Base-by-base conservation (phyloP, 1,284 basidiomycete genomes). In the Porodaedalea pini region DNA sequence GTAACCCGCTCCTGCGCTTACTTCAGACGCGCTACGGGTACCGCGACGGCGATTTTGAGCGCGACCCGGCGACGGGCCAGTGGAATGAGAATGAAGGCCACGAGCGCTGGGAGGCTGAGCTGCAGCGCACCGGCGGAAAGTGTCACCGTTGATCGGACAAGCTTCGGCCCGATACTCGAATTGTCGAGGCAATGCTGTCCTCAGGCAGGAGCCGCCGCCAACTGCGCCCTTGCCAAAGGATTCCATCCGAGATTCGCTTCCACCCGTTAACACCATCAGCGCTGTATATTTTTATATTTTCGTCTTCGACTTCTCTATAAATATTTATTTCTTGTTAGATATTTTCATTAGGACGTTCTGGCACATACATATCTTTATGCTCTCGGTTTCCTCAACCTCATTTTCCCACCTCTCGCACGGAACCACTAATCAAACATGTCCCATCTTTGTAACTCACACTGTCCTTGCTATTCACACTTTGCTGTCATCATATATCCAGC, bases 1-100 rank as follows among this genome's bases (percentile, higher is more conserved):
- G 89, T 45, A 90, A 91, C 62, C 86, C 88, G 36, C 77, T 92
- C 43, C 75, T 92, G 58, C 81, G 76, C 69, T 73, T 92, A 27
- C 73, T 92, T 34, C 75, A 90, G 68, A 66, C 77, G 61, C 78
- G 88, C 25, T 92, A 88, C 66, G 80, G 78, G n/a, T 92, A 92
- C 70, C 79, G 78, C 50, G 89, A 92, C 68, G 89, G 89, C 0
- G 89, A 92, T 66, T 92, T 92, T 64, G 90, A 92, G 65, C 78
- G 83, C 51, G 78, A 88, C 62, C 70, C 81, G 1, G 58, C 69
- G 37, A 80, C 82, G 0, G 83, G 84, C 11, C 75, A 78, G 39
- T 90, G 88, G 88, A 39, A 76, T 21, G 78, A 80, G 15, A 83
- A 79, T 36, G 85, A 90, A 66, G 83, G 83, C 5, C 80, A 78